Base-by-base conservation (phyloP, 202 grass and related monocot genomes). In the Zizania palustris region DNA sequence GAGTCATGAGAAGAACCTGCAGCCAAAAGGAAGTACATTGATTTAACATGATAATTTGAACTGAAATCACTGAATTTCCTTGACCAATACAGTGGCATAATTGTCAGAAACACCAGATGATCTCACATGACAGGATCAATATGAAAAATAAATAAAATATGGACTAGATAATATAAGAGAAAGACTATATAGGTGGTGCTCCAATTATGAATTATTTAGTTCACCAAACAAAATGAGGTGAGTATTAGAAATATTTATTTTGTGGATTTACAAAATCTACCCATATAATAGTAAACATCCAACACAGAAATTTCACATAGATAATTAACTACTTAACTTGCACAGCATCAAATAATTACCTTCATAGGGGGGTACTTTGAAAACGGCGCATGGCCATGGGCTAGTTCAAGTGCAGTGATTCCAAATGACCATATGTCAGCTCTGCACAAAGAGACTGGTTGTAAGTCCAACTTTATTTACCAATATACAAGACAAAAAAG, bases 391-490 rank as follows among this genome's bases (percentile, higher is more conserved):
- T 96, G 90, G 10, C 93, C 93, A 81, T 92, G 93, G n/a, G 93
- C 93, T 60, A 96, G 76, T 88, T 96, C 93, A 73, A 96, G 90
- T 38, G 93, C 89, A 78, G 93, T 96, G 75, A 96, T 96, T 82
- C 93, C 93, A 90, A 96, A 96, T 41, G 93, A 96, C 93, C 93
- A 96, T 87, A 96, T 96, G 49, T 96, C 93, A 84, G 93, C 93
- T 85, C 93, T 97, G 88, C 42, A 42, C n/a, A 85, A 71, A 88
- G 28, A 28, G 28, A 28, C 28, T 28, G 28, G 28, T 28, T 28
- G 28, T 28, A 28, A 67, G 69, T 77, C 39, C 37, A 67, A 67
- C 79, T 65, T 48, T 10, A 16, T 49, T 76, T 59, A 70, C 57
- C 13, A 38, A 34, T 21, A 69, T 58, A 64, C 45, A 43, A 65